phyloP scores from a whole-genome alignment of 208 protist species.

The Wallacemonas sp. region DNA sequence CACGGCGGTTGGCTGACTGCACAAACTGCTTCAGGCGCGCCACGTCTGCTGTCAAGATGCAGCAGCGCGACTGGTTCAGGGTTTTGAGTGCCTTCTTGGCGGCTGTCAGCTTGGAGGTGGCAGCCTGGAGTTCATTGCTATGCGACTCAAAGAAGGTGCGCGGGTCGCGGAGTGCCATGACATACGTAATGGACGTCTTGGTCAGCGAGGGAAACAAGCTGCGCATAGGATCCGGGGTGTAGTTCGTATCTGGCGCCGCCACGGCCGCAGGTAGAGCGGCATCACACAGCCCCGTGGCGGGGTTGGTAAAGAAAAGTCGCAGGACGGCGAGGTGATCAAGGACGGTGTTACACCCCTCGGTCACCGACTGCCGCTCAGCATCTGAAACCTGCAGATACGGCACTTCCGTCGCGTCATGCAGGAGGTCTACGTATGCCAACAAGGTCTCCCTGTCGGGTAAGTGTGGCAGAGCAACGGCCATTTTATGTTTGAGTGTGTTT shows the following conservation, averaged over 20 bases:
- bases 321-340: constrained; percentile 22
- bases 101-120: constrained; percentile 27
- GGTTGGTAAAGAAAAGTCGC: constrained; percentile 31
- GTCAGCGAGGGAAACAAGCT: constrained; percentile 3
- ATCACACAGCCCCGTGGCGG: background rate
- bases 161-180: constrained; percentile 27
- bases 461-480: constrained; percentile 46
- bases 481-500: constrained; percentile 9
- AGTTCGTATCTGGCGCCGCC: background rate
- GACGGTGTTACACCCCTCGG: constrained; percentile 27
- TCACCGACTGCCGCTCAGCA: constrained; percentile 14
- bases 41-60: constrained; percentile 53
- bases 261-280: background rate
- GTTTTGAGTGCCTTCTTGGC: constrained; percentile 35
- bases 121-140: constrained; percentile 34
- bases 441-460: constrained; percentile 31
- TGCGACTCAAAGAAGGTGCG: constrained; percentile 32
- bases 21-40: constrained; percentile 32
- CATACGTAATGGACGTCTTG: constrained; percentile 18
- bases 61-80: constrained; percentile 41
- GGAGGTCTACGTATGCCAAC: constrained; percentile 25
- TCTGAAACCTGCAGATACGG: constrained; percentile 7
- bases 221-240: background rate
- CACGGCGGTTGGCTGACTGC: constrained; percentile 27
- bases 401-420: constrained; percentile 2